These are phyloP conservation scores for Colletotrichum endophyticum DNA, from an alignment of 2,329 filamentous ascomycete species.

Conservation along the genomic window DNA sequence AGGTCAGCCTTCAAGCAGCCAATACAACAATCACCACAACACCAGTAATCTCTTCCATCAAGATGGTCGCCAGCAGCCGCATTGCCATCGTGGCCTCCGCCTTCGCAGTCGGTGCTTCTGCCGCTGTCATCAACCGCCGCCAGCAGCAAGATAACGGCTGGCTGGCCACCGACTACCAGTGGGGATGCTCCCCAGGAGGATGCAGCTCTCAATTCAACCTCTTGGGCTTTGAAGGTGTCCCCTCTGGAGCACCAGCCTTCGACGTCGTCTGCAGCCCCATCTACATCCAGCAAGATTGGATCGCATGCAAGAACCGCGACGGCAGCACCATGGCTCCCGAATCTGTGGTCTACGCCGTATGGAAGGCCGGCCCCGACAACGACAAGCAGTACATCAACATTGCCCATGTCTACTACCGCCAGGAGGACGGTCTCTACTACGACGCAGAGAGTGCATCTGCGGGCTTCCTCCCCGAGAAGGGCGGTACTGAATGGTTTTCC, in stretches of 20 bases:
- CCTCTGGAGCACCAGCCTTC: constrained; percentile 27
- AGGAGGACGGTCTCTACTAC: background rate
- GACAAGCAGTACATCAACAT: constrained; percentile 24
- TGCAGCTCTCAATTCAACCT: constrained; percentile 29
- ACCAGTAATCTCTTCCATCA: background rate
- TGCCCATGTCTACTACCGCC: constrained; percentile 23
- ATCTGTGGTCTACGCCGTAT: constrained; percentile 25
- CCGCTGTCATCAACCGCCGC: background rate
- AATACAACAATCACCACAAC: no score
- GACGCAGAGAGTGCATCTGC: background rate
- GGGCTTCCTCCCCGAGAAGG: background rate
- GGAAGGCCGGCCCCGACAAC: constrained; percentile 22
- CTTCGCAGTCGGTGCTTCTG: background rate
- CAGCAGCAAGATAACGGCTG: background rate
- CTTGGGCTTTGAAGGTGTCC: constrained; percentile 24
- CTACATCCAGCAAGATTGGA: constrained; percentile 26
- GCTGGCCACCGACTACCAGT: background rate
- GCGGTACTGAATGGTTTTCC: background rate
- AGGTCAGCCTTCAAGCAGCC: background rate
- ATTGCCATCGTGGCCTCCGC: background rate
- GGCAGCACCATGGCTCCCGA: background rate
- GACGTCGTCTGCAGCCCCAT: constrained; percentile 28
- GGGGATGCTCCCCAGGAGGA: constrained; percentile 28
- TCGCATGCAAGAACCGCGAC: constrained; percentile 23
- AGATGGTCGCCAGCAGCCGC: background rate